A percentile compares a stretch with the other conserved stretches of the same genome.
Evolutionary conservation across 2,329 filamentous ascomycete species (phyloP).

Genomic region (Fusarium penzigii): DNA sequence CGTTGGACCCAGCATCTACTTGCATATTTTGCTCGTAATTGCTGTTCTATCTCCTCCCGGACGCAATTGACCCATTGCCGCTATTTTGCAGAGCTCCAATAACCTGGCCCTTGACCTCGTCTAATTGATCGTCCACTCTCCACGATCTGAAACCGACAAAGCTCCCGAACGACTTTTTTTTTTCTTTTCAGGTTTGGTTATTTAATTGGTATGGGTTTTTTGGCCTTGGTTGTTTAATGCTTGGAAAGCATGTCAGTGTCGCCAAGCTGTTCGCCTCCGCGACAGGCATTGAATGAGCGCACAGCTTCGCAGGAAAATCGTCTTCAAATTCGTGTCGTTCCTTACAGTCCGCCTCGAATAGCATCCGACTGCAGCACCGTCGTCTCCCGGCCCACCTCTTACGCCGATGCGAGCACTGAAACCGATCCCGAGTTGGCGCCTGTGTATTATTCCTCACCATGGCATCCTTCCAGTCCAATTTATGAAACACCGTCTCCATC

Average conservation of each 20-base stretch:
- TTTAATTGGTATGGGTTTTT: background rate
- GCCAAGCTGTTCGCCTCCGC: conserved; percentile 31
- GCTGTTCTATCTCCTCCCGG: background rate
- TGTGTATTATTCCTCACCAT: conserved; percentile 15
- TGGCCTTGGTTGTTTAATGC: conserved; percentile 24
- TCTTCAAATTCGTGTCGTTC: conserved; percentile 40
- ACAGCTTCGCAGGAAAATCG: conserved; percentile 31
- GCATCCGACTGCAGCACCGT: conserved; percentile 32
- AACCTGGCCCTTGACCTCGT: background rate
- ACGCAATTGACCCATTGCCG: conserved; percentile 8
- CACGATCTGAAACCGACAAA: conserved; percentile 1
- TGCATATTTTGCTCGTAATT: conserved; percentile 1
- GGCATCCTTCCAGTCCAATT: conserved; percentile 21
- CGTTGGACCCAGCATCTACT: background rate
- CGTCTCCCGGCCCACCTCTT: conserved; percentile 27
- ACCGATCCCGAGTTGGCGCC: conserved; percentile 20
- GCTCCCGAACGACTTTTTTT: conserved; percentile 13
- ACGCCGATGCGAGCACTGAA: conserved; percentile 24
- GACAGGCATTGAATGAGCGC: conserved; percentile 32
- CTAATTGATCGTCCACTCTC: background rate
- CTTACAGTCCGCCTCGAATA: conserved; percentile 40
- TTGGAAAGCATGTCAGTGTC: conserved; percentile 35
- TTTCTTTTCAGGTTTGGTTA: conserved; percentile 22
- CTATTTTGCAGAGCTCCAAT: conserved; percentile 12
- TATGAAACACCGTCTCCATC: conserved; percentile 28